A percentile compares a stretch with the other conserved stretches of the same genome.
Evolutionary conservation across 371 early-diverging fungal species (phyloP).

Genomic region (Syncephalastrum monosporum): DNA sequence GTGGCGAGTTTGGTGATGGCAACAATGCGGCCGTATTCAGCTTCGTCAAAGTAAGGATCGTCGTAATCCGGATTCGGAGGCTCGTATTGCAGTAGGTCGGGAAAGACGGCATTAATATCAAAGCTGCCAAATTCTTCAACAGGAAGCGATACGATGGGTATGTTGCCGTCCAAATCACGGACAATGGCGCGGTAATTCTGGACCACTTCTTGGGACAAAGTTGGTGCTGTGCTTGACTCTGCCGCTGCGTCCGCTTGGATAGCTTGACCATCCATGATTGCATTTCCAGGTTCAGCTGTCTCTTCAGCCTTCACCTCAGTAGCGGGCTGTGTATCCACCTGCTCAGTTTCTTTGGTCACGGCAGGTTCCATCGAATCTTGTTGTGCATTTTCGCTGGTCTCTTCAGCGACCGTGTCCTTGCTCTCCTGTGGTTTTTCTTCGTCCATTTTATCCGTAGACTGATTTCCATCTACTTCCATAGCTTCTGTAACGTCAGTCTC

Average conservation of each 20-base stretch:
- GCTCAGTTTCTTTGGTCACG: neutral
- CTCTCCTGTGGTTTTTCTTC: neutral
- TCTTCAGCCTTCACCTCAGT: slow-evolving; percentile 3
- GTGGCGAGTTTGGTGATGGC: slow-evolving; percentile 43
- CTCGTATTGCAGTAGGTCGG: slow-evolving; percentile 47
- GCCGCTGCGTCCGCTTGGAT: neutral
- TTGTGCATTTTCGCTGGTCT: neutral
- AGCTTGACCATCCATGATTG: neutral
- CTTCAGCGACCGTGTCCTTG: neutral
- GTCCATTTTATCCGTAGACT: neutral
- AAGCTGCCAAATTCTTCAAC: slow-evolving; percentile 20
- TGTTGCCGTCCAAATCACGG: slow-evolving; percentile 13
- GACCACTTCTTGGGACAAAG: slow-evolving; percentile 7
- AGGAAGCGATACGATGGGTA: slow-evolving; percentile 15
- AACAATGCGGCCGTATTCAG: slow-evolving; percentile 36
- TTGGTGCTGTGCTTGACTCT: neutral
- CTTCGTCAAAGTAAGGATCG: slow-evolving; percentile 47
- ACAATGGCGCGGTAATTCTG: slow-evolving; percentile 14
- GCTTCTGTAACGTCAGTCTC: too few relatives aligned
- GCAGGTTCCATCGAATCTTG: neutral
- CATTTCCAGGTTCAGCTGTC: neutral
- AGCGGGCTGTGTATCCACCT: neutral
- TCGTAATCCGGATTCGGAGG: slow-evolving; percentile 47
- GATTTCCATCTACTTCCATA: slow-evolving; percentile 30
- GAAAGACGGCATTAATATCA: slow-evolving; percentile 42